Evolutionary conservation across 352 stramenopile species (phyloP).

Genomic region (Phytophthora ramorum): DNA sequence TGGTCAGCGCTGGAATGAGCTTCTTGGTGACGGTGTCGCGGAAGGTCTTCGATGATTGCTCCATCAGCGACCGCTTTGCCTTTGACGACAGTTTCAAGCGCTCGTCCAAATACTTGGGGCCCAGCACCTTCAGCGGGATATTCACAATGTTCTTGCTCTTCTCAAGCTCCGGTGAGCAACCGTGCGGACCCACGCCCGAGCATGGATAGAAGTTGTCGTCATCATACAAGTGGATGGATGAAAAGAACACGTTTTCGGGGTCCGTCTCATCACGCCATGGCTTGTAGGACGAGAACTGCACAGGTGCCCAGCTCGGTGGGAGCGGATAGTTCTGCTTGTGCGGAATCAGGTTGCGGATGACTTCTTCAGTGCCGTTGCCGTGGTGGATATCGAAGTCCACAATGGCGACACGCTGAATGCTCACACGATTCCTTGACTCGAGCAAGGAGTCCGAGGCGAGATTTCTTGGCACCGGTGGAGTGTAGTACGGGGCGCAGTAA

Average conservation of each 20-base stretch:
- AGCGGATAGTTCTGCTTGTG: conserved; percentile 74
- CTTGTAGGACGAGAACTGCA: conserved; percentile 69
- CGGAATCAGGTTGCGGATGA: conserved; percentile 65
- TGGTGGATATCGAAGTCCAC: conserved; percentile 80
- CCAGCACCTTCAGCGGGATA: conserved; percentile 57
- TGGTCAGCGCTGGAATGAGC: conserved; percentile 53
- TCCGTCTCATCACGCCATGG: conserved; percentile 73
- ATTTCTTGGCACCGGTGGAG: conserved; percentile 3
- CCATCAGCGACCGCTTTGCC: conserved; percentile 59
- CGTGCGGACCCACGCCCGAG: conserved; percentile 54
- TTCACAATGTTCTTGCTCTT: conserved; percentile 62
- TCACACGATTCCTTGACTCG: conserved; percentile 19
- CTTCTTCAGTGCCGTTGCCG: conserved; percentile 70
- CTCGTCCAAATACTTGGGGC: conserved; percentile 64
- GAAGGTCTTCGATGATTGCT: conserved; percentile 54
- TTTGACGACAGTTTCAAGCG: conserved; percentile 60
- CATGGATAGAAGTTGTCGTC: conserved; percentile 74
- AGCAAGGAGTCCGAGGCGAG: conserved; percentile 1
- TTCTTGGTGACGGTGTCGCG: conserved; percentile 50
- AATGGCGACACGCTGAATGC: conserved; percentile 58
- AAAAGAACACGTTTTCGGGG: conserved; percentile 70
- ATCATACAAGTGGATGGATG: conserved; percentile 68
- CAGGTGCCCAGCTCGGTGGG: conserved; percentile 63
- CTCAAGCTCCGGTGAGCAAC: conserved; percentile 56
- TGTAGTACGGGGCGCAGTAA: conserved; percentile 55